A percentile compares a stretch with the other conserved stretches of the same genome.
These are phyloP conservation scores for Phytophthora kernoviae DNA, from an alignment of 352 stramenopile species.

Conservation along the genomic window DNA sequence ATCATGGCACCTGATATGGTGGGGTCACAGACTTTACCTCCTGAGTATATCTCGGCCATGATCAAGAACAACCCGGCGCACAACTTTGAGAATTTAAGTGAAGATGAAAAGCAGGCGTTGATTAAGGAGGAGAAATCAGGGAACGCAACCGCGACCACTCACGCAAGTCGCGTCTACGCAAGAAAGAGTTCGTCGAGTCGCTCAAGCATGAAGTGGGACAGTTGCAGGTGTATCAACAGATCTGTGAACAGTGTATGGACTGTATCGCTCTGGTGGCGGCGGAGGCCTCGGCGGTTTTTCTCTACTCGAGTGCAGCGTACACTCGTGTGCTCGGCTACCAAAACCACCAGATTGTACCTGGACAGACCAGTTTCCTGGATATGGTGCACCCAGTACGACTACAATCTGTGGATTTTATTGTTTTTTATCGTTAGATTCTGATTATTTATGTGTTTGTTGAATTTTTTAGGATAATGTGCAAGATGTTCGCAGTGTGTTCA, in stretches of 20 bases:
- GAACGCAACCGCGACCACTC: constrained; percentile 96
- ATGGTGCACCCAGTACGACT: constrained; percentile 75
- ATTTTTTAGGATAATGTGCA: constrained; percentile 51
- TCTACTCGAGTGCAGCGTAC: constrained; percentile 74
- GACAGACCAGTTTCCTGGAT: constrained; percentile 83
- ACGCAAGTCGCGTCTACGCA: constrained; percentile 93
- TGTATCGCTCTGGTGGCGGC: constrained; percentile 76
- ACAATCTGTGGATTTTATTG: neutral
- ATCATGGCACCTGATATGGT: constrained; percentile 45
- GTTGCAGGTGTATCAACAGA: constrained; percentile 85
- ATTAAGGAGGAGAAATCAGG: constrained; percentile 86
- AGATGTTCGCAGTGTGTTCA: constrained; percentile 67
- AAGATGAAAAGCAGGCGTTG: constrained; percentile 79
- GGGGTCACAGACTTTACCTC: constrained; percentile 78
- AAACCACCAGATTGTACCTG: constrained; percentile 72
- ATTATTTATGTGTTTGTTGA: constrained; percentile 11
- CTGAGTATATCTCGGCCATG: constrained; percentile 82
- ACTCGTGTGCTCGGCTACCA: constrained; percentile 79
- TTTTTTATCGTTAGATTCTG: constrained; percentile 9
- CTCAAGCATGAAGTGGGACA: constrained; percentile 90
- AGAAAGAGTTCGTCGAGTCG: constrained; percentile 95
- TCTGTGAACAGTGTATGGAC: constrained; percentile 83
- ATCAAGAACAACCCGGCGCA: constrained; percentile 76
- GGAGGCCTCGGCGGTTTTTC: constrained; percentile 64
- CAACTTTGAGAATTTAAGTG: constrained; percentile 79